Conservation (phyloP, 2,329 filamentous ascomycete genomes). For the Fusarium metavorans region DNA sequence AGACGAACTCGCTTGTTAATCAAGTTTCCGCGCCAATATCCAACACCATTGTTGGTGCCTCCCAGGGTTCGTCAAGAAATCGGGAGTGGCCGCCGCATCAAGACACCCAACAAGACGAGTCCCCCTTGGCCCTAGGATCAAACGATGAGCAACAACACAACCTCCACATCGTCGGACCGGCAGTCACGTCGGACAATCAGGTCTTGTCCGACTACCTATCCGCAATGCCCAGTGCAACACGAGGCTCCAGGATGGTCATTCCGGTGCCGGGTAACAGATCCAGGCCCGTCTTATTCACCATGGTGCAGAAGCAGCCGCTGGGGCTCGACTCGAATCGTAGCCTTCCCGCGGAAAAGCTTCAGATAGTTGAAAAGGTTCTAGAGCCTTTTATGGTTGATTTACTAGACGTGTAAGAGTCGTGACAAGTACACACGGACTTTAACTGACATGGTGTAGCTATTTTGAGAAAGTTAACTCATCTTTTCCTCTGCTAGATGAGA, state of each 20-base stretch:
- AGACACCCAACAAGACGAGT: slow-evolving; percentile 31
- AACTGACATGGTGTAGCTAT: slow-evolving; percentile 31
- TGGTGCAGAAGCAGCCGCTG: slow-evolving; percentile 59
- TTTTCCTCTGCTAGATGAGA: slow-evolving; percentile 71
- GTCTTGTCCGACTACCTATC: slow-evolving; percentile 69
- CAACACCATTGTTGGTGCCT: background rate
- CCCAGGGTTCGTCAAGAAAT: background rate
- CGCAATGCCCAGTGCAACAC: slow-evolving; percentile 46
- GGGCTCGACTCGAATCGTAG: slow-evolving; percentile 54
- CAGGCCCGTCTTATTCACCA: slow-evolving; percentile 59
- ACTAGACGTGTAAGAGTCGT: slow-evolving; percentile 57
- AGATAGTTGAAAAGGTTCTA: slow-evolving; percentile 69
- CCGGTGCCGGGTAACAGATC: slow-evolving; percentile 48
- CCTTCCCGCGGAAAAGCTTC: slow-evolving; percentile 60
- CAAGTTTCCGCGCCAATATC: background rate
- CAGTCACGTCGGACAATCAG: slow-evolving; percentile 70
- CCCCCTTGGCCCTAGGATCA: slow-evolving; percentile 46
- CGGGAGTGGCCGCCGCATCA: slow-evolving; percentile 9
- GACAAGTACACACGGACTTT: background rate
- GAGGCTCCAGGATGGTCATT: slow-evolving; percentile 47
- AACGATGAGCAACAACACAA: slow-evolving; percentile 55
- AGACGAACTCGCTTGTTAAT: background rate
- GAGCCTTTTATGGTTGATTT: slow-evolving; percentile 65
- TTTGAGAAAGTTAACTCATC: slow-evolving; percentile 63
- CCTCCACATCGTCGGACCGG: slow-evolving; percentile 69